phyloP scores from a whole-genome alignment of 2,329 filamentous ascomycete genomes.

The Hypoxylon sp. region DNA sequence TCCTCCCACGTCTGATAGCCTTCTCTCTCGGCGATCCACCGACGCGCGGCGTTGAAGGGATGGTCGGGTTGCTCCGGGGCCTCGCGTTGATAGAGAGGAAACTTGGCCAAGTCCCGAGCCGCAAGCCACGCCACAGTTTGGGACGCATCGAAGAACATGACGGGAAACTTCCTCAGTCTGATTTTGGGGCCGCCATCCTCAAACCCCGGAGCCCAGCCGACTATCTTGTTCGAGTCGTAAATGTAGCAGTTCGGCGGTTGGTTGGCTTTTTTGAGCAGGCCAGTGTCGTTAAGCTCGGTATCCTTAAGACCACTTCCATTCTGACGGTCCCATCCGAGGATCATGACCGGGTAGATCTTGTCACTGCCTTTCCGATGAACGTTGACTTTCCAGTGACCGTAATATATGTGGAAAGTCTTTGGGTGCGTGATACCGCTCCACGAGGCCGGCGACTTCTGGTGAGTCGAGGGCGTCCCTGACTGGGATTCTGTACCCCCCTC shows the following conservation, averaged over 20 bases:
- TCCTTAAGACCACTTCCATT: conserved; percentile 47
- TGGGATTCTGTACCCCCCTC: neutral
- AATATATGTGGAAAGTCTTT: conserved; percentile 53
- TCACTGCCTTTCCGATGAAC: conserved; percentile 35
- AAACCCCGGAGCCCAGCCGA: conserved; percentile 55
- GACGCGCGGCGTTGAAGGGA: conserved; percentile 45
- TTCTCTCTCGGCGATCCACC: conserved; percentile 47
- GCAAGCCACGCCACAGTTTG: conserved; percentile 46
- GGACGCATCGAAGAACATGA: conserved; percentile 55
- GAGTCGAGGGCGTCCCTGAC: neutral
- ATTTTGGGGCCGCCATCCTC: conserved; percentile 53
- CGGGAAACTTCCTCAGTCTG: conserved; percentile 55
- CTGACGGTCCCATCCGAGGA: conserved; percentile 54
- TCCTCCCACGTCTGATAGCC: conserved; percentile 46
- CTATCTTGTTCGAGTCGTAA: conserved; percentile 50
- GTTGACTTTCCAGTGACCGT: conserved; percentile 47
- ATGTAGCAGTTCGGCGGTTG: conserved; percentile 53
- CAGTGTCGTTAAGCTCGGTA: conserved; percentile 48
- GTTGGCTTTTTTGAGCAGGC: conserved; percentile 47
- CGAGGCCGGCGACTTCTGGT: conserved; percentile 12
- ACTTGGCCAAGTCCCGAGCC: conserved; percentile 40
- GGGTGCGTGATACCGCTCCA: conserved; percentile 46
- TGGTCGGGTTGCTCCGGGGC: conserved; percentile 33
- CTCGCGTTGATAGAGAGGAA: conserved; percentile 42
- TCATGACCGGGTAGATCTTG: conserved; percentile 53